phyloP scores from a whole-genome alignment of 768 basidiomycete genomes.

The Solioccasus polychromus region DNA sequence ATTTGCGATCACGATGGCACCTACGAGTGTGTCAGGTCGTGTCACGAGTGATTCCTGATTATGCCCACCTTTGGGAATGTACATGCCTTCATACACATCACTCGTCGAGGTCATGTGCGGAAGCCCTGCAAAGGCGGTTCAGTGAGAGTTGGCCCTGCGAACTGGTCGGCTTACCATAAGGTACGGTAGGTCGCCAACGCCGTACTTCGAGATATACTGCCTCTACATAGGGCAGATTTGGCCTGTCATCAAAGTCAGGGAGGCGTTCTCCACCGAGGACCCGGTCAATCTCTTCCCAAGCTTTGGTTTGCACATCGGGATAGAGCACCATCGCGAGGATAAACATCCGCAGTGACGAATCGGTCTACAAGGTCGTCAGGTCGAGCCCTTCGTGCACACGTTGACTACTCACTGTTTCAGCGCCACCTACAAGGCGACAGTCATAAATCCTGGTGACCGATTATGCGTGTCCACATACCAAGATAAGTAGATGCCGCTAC shows the following conservation, averaged over 20 bases:
- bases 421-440: slow-evolving; percentile 16
- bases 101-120: slow-evolving; percentile 24
- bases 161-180: slow-evolving; percentile 18
- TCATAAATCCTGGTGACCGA: not conserved
- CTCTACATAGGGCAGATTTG: slow-evolving; percentile 39
- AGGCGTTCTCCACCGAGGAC: slow-evolving; percentile 21
- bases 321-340: slow-evolving; percentile 28
- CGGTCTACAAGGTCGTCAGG: slow-evolving; percentile 15
- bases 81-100: slow-evolving; percentile 31
- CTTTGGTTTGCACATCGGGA: slow-evolving; percentile 25
- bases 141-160: too few relatives aligned
- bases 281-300: slow-evolving; percentile 26
- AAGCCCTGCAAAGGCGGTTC: slow-evolving; percentile 12
- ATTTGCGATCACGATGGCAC: slow-evolving; percentile 33
- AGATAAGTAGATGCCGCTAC: slow-evolving; percentile 23
- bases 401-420: slow-evolving; percentile 23
- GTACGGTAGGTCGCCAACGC: slow-evolving; percentile 25
- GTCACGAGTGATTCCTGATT: too few relatives aligned
- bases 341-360: slow-evolving; percentile 23
- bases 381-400: too few relatives aligned
- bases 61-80: slow-evolving; percentile 42
- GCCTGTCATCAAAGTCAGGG: slow-evolving; percentile 26
- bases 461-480: slow-evolving; percentile 9
- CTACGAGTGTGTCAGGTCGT: slow-evolving; percentile 7
- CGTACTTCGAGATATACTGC: slow-evolving; percentile 38